A percentile compares a stretch with the other conserved stretches of the same genome.
Conservation (phyloP, 148 eudicot genomes). For the Nepenthes mirabilis region DNA sequence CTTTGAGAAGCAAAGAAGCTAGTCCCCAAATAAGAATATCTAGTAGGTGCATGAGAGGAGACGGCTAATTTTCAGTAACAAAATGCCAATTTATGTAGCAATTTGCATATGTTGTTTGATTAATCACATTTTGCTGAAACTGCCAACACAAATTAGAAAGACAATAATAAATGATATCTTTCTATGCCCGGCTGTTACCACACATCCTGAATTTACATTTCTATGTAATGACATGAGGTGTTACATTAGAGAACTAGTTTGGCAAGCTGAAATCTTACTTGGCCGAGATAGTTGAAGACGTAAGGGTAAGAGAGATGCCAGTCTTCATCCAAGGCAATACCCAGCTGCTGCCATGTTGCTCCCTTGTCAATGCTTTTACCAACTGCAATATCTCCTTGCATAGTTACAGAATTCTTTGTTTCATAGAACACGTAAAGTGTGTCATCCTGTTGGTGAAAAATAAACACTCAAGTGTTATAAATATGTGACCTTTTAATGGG, state of each 20-base stretch:
- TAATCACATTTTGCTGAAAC: too few relatives aligned
- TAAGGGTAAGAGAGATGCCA: slow-evolving; percentile 99
- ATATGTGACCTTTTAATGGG: too few relatives aligned
- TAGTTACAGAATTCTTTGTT: slow-evolving; percentile 74
- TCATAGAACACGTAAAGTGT: slow-evolving; percentile 66
- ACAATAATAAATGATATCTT: too few relatives aligned
- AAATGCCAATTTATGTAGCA: too few relatives aligned
- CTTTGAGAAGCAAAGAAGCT: too few relatives aligned
- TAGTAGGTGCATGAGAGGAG: too few relatives aligned
- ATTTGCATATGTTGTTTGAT: too few relatives aligned
- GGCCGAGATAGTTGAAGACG: slow-evolving; percentile 55
- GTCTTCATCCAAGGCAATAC: slow-evolving; percentile 82
- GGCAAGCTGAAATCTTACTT: slow-evolving; percentile 30
- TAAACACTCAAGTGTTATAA: too few relatives aligned
- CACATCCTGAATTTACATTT: neutral
- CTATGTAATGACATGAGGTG: neutral
- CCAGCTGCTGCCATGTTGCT: slow-evolving; percentile 85
- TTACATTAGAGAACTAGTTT: neutral
- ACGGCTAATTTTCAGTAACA: too few relatives aligned
- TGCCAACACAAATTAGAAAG: too few relatives aligned
- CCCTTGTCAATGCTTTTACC: slow-evolving; percentile 81
- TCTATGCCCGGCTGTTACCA: too few relatives aligned
- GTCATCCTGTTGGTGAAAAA: slow-evolving; percentile 44
- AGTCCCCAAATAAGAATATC: too few relatives aligned
- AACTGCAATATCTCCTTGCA: slow-evolving; percentile 98